phyloP scores from a whole-genome alignment of 306 rosid species.

The Canavalia gladiata region DNA sequence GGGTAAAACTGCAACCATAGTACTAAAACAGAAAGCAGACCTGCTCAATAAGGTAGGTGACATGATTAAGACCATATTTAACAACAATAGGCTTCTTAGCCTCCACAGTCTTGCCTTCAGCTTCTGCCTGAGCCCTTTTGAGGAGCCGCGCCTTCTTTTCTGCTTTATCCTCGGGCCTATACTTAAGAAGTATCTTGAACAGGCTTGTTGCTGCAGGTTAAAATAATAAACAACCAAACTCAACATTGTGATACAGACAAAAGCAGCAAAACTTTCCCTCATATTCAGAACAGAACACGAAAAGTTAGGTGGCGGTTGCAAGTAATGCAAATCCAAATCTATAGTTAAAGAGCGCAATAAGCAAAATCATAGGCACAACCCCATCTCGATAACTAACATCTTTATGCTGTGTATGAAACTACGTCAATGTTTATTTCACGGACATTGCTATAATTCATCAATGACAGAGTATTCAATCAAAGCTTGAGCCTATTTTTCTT shows the following conservation, averaged over 20 bases:
- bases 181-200: slow-evolving; percentile 82
- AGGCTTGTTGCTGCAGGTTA: slow-evolving; percentile 65
- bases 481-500: no score
- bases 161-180: slow-evolving; percentile 80
- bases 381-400: no score
- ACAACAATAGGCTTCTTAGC: slow-evolving; percentile 77
- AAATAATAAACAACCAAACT: neutral
- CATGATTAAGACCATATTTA: slow-evolving; percentile 87
- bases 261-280: neutral
- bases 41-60: slow-evolving; percentile 85
- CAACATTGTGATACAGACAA: neutral
- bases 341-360: neutral
- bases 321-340: neutral
- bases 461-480: neutral
- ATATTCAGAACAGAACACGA: no score
- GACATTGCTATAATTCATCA: neutral
- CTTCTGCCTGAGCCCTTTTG: slow-evolving; percentile 80
- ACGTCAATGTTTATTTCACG: neutral
- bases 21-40: slow-evolving; percentile 15
- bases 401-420: neutral
- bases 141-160: slow-evolving; percentile 78
- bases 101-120: slow-evolving; percentile 70
- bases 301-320: neutral
- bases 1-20: neutral
- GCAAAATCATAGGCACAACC: neutral